A percentile compares a stretch with the other conserved stretches of the same genome.
Evolutionary conservation across 2,329 filamentous ascomycete species (phyloP).

Genomic region (Pseudogymnoascus destructans): DNA sequence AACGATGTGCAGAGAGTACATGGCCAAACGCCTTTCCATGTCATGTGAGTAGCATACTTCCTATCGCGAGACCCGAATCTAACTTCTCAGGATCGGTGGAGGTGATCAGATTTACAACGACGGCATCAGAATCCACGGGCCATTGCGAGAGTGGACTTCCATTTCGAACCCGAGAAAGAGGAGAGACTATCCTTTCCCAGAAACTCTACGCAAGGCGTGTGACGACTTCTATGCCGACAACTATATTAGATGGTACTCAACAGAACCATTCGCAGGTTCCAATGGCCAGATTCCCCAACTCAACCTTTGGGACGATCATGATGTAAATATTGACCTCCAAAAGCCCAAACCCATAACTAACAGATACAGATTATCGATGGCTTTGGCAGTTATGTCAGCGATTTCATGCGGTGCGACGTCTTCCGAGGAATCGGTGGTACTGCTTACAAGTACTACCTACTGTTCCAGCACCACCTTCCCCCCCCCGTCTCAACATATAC

Average conservation of each 20-base stretch:
- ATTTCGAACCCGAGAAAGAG: slow-evolving; percentile 77
- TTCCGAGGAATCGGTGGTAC: slow-evolving; percentile 85
- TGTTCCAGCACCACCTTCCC: slow-evolving; percentile 90
- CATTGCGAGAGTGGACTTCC: slow-evolving; percentile 67
- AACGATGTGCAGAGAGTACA: slow-evolving; percentile 82
- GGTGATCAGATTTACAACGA: slow-evolving; percentile 98
- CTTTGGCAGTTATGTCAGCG: slow-evolving; percentile 84
- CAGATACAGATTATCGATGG: slow-evolving; percentile 60
- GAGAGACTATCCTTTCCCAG: slow-evolving; percentile 62
- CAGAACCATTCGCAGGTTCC: slow-evolving; percentile 70
- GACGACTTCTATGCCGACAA: slow-evolving; percentile 87
- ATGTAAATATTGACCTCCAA: slow-evolving; percentile 46
- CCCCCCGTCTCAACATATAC: slow-evolving; percentile 80
- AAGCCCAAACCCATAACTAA: slow-evolving; percentile 26
- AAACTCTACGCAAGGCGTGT: slow-evolving; percentile 66
- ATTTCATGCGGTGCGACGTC: slow-evolving; percentile 85
- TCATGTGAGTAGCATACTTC: slow-evolving; percentile 54
- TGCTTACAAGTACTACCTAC: slow-evolving; percentile 95
- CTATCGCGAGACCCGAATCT: slow-evolving; percentile 34
- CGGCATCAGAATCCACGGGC: slow-evolving; percentile 72
- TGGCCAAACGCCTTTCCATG: slow-evolving; percentile 71
- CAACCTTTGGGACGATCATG: slow-evolving; percentile 97
- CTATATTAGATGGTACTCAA: slow-evolving; percentile 74
- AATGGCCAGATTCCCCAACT: slow-evolving; percentile 90
- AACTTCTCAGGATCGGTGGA: slow-evolving; percentile 57